A percentile compares a stretch with the other conserved stretches of the same genome.
Evolutionary conservation across 2,329 filamentous ascomycete genomes (phyloP).

Genomic region (Clarireedia hainanense): DNA sequence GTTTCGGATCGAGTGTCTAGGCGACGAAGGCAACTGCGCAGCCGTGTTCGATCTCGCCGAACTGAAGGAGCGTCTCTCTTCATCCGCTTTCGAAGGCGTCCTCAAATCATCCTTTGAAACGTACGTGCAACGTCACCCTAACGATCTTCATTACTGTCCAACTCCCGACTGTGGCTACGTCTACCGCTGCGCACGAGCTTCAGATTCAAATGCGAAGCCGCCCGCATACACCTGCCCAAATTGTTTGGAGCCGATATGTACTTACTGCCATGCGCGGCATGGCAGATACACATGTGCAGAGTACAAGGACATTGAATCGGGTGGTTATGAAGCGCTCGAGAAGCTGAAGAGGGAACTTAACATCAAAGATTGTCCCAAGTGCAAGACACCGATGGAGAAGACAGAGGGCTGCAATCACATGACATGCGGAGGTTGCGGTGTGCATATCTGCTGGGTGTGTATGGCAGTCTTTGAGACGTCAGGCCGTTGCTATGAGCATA

Average conservation of each 20-base stretch:
- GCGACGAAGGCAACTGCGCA: conserved; percentile 1
- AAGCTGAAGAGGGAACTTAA: conserved; percentile 30
- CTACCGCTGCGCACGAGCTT: background rate
- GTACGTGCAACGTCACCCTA: conserved; percentile 10
- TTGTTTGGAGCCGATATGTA: conserved; percentile 14
- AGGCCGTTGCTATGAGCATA: conserved; percentile 21
- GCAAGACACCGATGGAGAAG: conserved; percentile 22
- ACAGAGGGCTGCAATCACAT: conserved; percentile 40
- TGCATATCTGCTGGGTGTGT: conserved; percentile 43
- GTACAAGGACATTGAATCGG: conserved; percentile 11
- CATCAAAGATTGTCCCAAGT: conserved; percentile 34
- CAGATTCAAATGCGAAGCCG: background rate
- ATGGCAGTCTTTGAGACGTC: conserved; percentile 29
- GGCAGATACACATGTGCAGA: conserved; percentile 14
- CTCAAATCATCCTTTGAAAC: conserved; percentile 9
- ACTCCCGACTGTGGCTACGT: conserved; percentile 7
- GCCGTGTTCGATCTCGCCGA: conserved; percentile 10
- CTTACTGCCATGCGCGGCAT: conserved; percentile 12
- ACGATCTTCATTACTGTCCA: conserved; percentile 6
- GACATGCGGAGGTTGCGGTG: conserved; percentile 32
- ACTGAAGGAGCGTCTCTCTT: conserved; percentile 7
- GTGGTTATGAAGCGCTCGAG: conserved; percentile 6
- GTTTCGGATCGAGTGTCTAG: conserved; percentile 8
- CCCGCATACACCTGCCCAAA: conserved; percentile 5
- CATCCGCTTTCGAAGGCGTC: conserved; percentile 9